Percentiles rank a stretch among this genome's conserved stretches.
phyloP scores from a whole-genome alignment of 257 asterid genomes.

The Nicotiana otophora region DNA sequence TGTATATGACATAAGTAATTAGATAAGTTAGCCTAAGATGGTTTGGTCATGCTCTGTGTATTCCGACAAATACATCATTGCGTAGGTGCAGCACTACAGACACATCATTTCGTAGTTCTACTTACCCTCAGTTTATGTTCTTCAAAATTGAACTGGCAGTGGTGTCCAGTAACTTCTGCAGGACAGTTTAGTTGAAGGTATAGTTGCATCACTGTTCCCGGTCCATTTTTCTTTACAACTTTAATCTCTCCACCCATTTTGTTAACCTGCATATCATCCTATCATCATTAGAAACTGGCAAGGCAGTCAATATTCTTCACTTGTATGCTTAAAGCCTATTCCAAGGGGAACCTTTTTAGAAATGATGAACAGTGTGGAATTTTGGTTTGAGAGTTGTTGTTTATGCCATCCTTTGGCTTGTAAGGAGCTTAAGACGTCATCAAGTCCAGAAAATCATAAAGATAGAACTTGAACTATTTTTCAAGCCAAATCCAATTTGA shows the following conservation, averaged over 20 bases:
- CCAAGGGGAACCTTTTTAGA: background rate
- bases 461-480: background rate
- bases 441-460: background rate
- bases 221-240: slow-evolving; percentile 71
- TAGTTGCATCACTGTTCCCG: slow-evolving; percentile 79
- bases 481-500: background rate
- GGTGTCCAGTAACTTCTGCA: slow-evolving; percentile 37
- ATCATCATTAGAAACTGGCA: slow-evolving; percentile 4
- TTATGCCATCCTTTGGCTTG: background rate
- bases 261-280: slow-evolving; percentile 48
- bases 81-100: background rate
- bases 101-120: background rate
- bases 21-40: background rate
- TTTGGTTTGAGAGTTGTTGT: background rate
- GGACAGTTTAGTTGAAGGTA: slow-evolving; percentile 52
- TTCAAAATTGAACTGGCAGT: slow-evolving; percentile 38
- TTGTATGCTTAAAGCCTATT: background rate
- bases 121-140: slow-evolving; percentile 61
- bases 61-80: background rate
- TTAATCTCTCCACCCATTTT: slow-evolving; percentile 95
- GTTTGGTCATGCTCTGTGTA: background rate
- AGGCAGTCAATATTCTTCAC: background rate
- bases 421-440: background rate
- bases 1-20: background rate
- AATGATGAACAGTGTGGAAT: background rate